Evolutionary conservation across 2,329 filamentous ascomycete species (phyloP).

Genomic region (Leptographium radiaticola): DNA sequence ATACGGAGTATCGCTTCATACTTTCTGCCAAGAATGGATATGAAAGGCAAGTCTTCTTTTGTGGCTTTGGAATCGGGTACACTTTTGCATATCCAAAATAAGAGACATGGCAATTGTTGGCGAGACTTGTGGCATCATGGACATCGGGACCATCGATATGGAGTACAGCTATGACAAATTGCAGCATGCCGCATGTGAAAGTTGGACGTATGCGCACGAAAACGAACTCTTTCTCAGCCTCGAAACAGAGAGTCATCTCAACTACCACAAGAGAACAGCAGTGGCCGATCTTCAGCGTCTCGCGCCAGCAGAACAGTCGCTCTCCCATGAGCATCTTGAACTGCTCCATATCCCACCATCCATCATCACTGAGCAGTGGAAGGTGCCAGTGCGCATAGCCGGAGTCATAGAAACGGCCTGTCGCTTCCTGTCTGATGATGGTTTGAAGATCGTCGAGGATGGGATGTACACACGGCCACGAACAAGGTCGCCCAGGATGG

Average conservation of each 20-base stretch:
- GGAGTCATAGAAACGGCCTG: conserved; percentile 1
- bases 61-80: too few relatives aligned
- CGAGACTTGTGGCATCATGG: background rate
- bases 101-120: too few relatives aligned
- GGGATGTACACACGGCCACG: background rate
- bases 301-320: background rate
- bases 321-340: conserved; percentile 2
- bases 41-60: background rate
- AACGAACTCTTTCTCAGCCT: conserved; percentile 4
- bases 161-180: background rate
- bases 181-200: background rate
- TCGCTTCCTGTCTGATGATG: background rate
- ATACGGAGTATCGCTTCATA: too few relatives aligned
- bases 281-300: background rate
- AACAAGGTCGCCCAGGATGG: background rate
- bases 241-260: conserved; percentile 3
- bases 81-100: too few relatives aligned
- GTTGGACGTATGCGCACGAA: conserved; percentile 1
- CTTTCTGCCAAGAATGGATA: background rate
- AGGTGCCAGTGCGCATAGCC: conserved; percentile 2
- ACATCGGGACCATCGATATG: background rate
- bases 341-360: background rate
- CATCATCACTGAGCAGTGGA: conserved; percentile 4
- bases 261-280: background rate
- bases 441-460: background rate